Evolutionary conservation across 768 basidiomycete genomes (phyloP), one percentile per base, ranked within the genome.

Genomic region (Rhodosporidiobolus sp.): DNA sequence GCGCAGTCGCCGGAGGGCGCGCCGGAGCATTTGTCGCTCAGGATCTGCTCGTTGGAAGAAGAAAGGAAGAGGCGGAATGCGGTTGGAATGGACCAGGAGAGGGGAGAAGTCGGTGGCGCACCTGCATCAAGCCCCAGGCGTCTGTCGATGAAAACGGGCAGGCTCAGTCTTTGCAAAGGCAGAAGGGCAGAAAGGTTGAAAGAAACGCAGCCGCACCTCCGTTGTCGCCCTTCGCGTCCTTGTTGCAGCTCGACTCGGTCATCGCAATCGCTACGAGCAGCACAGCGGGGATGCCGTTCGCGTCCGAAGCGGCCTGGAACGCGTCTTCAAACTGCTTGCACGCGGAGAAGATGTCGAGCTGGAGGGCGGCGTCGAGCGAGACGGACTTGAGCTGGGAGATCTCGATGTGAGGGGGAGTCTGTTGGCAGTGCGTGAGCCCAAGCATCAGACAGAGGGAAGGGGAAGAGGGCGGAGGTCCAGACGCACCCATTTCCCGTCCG

Each of bases 181-280:
- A 34, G 28, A 35, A 22, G 11, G 4, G 30, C 3, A 32, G 54
- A 22, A 48, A n/a, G n/a, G n/a, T n/a, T n/a, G 46, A 22, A 48
- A 4, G 17, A 48, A 48, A 17, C 4, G 46, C 46, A 17, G 19
- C 46, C 30, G 28, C 30, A 56, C 54, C 54, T 14, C 56, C 56
- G 26, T 57, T 57, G 26, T 57, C 56, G 2, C 56, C 56, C 56
- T 57, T 57, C 38, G 35, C 56, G 26, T 57, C 56, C 56, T 16
- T 3, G 7, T 38, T 57, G 35, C 56, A 57, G 38, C 38, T 43
- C 8, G 86, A 87, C 80, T 95, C 94, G 79, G 94, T 91, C 90
- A 95, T 89, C 52, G 92, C 91, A 73, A 95, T 89, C 0, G 91
- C 86, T 5, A 91, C 92, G 43, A 94, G 80, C 75, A 94, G 82